These are phyloP conservation scores for Aspergillus asperescens DNA, from an alignment of 495 filamentous ascomycete genomes.

Conservation along the genomic window DNA sequence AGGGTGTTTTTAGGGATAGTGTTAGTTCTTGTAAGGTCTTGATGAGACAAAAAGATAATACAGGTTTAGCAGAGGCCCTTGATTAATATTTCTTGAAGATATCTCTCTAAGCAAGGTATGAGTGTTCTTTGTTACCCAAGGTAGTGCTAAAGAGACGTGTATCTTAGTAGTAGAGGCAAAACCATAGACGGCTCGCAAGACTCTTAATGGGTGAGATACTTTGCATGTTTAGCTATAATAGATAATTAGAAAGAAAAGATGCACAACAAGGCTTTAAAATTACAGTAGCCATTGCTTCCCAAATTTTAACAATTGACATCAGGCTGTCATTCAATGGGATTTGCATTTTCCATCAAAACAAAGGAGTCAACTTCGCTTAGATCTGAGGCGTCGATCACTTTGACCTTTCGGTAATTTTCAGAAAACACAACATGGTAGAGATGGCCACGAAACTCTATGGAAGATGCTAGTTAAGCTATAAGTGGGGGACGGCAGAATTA, in stretches of 20 bases:
- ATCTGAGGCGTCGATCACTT: slow-evolving; percentile 16
- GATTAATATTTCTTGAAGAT: not conserved
- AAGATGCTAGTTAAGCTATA: slow-evolving; percentile 19
- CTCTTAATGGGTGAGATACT: not conserved
- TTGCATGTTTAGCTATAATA: not conserved
- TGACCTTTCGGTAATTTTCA: slow-evolving; percentile 14
- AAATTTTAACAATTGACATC: slow-evolving; percentile 1
- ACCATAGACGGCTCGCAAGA: not conserved
- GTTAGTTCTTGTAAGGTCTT: not conserved
- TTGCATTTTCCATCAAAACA: slow-evolving; percentile 12
- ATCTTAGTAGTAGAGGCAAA: not conserved
- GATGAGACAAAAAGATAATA: not conserved
- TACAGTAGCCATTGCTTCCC: not conserved
- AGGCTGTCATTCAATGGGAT: not conserved
- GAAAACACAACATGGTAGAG: slow-evolving; percentile 22
- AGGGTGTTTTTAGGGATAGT: not conserved
- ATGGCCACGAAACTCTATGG: slow-evolving; percentile 9
- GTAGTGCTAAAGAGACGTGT: not conserved
- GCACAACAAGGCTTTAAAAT: not conserved
- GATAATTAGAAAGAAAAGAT: not conserved
- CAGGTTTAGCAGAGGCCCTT: not conserved
- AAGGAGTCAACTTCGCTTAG: slow-evolving; percentile 11
- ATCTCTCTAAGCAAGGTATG: not conserved
- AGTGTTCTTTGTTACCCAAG: not conserved
- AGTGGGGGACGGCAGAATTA: slow-evolving; percentile 12